Percentiles rank a stretch among this genome's conserved stretches.
Evolutionary conservation across 176 grass and related monocot species (phyloP).

Genomic region (Lolium perenne): DNA sequence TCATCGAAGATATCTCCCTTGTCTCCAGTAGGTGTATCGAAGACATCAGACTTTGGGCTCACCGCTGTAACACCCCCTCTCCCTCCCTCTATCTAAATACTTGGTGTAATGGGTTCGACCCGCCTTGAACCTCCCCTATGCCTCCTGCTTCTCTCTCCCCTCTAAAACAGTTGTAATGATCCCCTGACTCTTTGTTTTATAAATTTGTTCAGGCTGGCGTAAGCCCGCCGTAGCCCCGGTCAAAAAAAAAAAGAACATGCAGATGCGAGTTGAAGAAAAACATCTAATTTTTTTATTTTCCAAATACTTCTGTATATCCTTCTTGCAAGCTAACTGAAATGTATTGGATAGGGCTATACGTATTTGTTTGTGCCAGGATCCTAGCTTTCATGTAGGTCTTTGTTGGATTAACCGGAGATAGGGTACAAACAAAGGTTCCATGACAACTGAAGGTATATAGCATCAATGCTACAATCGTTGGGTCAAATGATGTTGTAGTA

Average conservation of each 20-base stretch:
- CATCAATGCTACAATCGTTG: conserved; percentile 24
- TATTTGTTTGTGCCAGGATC: neutral
- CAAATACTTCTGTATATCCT: neutral
- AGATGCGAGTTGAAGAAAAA: neutral
- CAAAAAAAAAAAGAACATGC: neutral
- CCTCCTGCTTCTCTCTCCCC: too few species aligned
- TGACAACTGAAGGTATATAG: neutral
- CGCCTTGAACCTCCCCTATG: too few species aligned
- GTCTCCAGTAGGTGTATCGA: too few species aligned
- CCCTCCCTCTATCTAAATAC: too few species aligned
- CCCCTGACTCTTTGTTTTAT: too few species aligned
- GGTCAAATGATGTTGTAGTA: neutral
- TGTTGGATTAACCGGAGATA: neutral
- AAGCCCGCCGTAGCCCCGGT: too few species aligned
- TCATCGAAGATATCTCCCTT: too few species aligned
- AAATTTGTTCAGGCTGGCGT: too few species aligned
- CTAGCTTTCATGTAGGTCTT: neutral
- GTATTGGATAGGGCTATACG: conserved; percentile 10
- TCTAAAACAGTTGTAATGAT: too few species aligned
- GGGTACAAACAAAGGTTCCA: conserved; percentile 15
- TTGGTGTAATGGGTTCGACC: too few species aligned
- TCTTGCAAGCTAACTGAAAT: neutral
- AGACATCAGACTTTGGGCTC: too few species aligned
- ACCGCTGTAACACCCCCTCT: too few species aligned
- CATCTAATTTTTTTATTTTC: conserved; percentile 4